Percentiles rank a stretch among this genome's conserved stretches.
Conservation (phyloP, 73 alveolate species). For the Paramecium pentaurelia region DNA sequence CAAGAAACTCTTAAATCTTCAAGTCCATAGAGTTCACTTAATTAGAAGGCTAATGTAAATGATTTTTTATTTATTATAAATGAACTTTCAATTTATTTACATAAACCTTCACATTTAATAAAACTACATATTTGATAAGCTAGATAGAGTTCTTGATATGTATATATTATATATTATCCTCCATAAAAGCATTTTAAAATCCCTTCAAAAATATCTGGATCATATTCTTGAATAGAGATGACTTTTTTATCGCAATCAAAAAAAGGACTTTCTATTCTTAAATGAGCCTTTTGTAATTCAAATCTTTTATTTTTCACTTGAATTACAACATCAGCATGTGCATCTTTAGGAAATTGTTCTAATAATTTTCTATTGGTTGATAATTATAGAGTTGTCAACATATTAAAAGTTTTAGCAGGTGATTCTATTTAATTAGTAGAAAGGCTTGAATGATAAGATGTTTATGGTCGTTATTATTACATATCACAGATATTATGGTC, state of each 20-base stretch:
- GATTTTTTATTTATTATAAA: background rate
- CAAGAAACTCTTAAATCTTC: background rate
- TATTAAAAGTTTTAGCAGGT: background rate
- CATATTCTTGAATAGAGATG: background rate
- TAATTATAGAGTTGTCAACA: background rate
- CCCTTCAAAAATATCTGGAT: slow-evolving; percentile 4
- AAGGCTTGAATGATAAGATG: background rate
- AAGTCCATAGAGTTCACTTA: background rate
- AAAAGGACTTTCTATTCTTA: slow-evolving; percentile 13
- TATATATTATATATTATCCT: background rate
- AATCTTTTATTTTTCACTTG: slow-evolving; percentile 2
- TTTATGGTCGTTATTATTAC: background rate
- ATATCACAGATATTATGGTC: background rate
- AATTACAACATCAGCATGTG: background rate
- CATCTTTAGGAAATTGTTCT: slow-evolving; percentile 21
- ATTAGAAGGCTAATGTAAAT: background rate
- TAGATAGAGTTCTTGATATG: background rate
- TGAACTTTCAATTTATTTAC: background rate
- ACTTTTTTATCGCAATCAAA: background rate
- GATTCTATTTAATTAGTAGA: background rate
- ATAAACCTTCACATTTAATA: background rate
- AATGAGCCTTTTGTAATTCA: slow-evolving; percentile 30
- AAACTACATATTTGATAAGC: slow-evolving; percentile 1
- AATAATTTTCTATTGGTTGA: background rate
- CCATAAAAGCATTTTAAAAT: slow-evolving; percentile 18